These are phyloP conservation scores for Petunia secreta DNA, from an alignment of 257 asterid species.

Conservation along the genomic window DNA sequence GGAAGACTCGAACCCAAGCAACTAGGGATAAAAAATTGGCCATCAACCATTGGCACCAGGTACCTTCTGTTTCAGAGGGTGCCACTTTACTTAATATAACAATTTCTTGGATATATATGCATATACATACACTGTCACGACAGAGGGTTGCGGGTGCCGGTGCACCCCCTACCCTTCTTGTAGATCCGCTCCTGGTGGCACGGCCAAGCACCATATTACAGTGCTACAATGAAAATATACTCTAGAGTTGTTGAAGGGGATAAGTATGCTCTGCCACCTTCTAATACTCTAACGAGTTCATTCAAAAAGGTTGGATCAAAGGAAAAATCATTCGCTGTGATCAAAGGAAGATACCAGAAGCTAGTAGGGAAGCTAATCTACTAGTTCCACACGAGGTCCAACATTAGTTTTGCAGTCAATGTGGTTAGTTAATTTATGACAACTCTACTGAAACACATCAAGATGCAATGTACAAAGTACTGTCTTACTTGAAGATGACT, in stretches of 20 bases:
- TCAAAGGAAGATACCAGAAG: not conserved
- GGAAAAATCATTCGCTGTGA: not conserved
- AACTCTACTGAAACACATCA: not conserved
- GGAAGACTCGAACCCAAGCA: no score
- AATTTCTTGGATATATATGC: no score
- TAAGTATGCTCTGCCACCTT: not conserved
- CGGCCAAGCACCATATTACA: not conserved
- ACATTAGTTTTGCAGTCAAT: not conserved
- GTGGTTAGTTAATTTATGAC: not conserved
- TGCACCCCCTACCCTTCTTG: no score
- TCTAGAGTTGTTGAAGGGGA: not conserved
- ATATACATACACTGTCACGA: no score
- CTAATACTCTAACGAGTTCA: not conserved
- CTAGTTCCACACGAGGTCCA: not conserved
- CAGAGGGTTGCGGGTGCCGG: no score
- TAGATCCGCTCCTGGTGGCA: not conserved
- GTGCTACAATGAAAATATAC: not conserved
- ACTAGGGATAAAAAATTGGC: no score
- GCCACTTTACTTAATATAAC: no score
- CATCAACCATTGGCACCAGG: no score
- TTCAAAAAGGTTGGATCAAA: not conserved
- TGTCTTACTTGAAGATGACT: not conserved
- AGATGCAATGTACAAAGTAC: not conserved
- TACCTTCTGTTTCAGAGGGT: no score
- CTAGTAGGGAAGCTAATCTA: not conserved